A percentile compares a stretch with the other conserved stretches of the same genome.
Conservation (phyloP, 805 yeast species). For the Candida tibetensis region DNA sequence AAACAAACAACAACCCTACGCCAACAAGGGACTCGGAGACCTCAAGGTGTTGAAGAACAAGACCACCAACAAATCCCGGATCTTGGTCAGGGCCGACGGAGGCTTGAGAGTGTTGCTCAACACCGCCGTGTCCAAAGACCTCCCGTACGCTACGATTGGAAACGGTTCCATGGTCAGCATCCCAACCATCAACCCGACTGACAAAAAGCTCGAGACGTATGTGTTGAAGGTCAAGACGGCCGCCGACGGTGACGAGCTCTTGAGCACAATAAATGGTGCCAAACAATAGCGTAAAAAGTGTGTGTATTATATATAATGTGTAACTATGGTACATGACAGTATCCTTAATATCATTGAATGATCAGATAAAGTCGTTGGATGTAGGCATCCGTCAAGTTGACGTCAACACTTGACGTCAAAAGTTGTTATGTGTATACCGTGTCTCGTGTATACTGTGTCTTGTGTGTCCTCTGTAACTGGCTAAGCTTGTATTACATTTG, state of each 20-base stretch:
- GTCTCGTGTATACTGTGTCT: no score
- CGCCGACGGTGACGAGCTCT: constrained; percentile 59
- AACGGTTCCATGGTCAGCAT: constrained; percentile 65
- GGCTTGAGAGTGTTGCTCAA: constrained; percentile 77
- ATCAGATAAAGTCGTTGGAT: no score
- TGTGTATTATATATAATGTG: constrained; percentile 1
- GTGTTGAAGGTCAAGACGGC: constrained; percentile 73
- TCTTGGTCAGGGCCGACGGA: constrained; percentile 85
- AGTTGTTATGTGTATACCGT: no score
- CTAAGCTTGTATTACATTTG: no score
- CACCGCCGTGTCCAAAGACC: constrained; percentile 52
- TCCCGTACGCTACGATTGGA: constrained; percentile 60
- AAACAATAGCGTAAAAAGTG: constrained; percentile 12
- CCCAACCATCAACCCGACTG: constrained; percentile 53
- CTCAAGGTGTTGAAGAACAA: constrained; percentile 66
- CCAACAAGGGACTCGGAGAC: constrained; percentile 76
- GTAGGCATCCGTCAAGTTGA: no score
- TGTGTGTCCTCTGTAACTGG: no score
- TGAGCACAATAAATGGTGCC: constrained; percentile 28
- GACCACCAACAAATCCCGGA: constrained; percentile 60
- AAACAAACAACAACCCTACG: constrained; percentile 50
- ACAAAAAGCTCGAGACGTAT: constrained; percentile 60
- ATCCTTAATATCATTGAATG: not conserved
- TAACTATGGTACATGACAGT: not conserved
- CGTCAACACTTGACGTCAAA: no score